Evolutionary conservation across 371 early-diverging fungal species (phyloP).

Genomic region (Basidiobolus meristosporus): DNA sequence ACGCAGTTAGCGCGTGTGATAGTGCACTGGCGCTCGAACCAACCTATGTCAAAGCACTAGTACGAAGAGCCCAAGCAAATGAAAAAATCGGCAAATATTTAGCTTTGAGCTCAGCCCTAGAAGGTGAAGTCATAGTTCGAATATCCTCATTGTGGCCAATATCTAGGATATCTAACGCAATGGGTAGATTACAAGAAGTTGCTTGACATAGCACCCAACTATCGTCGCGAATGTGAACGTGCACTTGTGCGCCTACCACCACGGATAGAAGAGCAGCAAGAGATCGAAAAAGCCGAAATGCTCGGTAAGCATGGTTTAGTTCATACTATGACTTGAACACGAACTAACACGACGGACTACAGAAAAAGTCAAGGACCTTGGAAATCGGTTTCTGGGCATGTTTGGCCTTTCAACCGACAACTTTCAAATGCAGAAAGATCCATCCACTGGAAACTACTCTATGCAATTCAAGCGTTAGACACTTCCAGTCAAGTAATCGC

Average conservation of each 20-base stretch:
- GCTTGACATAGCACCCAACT: slow-evolving; percentile 3
- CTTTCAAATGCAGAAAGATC: slow-evolving; percentile 28
- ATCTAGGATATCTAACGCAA: slow-evolving; percentile 4
- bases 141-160: no score
- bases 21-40: slow-evolving; percentile 54
- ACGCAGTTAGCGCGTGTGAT: slow-evolving; percentile 24
- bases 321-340: background rate
- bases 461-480: no score
- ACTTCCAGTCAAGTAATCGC: no score
- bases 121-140: slow-evolving; percentile 4
- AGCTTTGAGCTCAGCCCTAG: slow-evolving; percentile 21
- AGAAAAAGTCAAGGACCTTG: slow-evolving; percentile 44
- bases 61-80: slow-evolving; percentile 68
- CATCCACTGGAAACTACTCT: no score
- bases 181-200: background rate
- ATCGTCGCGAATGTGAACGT: slow-evolving; percentile 11
- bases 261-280: slow-evolving; percentile 19
- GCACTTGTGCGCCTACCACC: slow-evolving; percentile 17
- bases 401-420: slow-evolving; percentile 56
- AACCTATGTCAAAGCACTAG: slow-evolving; percentile 60
- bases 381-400: slow-evolving; percentile 46
- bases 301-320: slow-evolving; percentile 14
- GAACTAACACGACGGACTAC: slow-evolving; percentile 4
- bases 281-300: slow-evolving; percentile 57
- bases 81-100: slow-evolving; percentile 28